A percentile compares a stretch with the other conserved stretches of the same genome.
Evolutionary conservation across 495 filamentous ascomycete genomes (phyloP).

Genomic region (Neurospora discreta): DNA sequence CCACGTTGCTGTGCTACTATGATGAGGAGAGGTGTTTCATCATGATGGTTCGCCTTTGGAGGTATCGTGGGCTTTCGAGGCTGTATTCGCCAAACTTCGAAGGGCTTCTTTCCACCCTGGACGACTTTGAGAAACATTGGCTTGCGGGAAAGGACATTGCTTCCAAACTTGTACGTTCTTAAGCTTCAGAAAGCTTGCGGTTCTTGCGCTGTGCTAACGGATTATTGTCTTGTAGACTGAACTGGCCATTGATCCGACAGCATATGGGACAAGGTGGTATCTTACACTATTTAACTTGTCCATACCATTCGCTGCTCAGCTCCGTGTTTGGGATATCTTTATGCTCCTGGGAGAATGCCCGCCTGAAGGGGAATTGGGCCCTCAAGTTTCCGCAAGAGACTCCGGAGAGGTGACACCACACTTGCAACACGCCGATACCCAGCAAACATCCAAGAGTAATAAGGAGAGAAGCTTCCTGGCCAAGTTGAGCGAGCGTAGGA

Average conservation of each 20-base stretch:
- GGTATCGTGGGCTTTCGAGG: conserved; percentile 70
- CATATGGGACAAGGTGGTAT: conserved; percentile 96
- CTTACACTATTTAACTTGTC: conserved; percentile 96
- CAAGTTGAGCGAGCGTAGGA: neutral
- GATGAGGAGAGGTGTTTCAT: conserved; percentile 91
- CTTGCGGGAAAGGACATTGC: conserved; percentile 64
- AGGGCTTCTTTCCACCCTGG: conserved; percentile 77
- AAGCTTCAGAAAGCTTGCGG: neutral
- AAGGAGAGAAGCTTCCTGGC: neutral
- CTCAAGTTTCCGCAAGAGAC: conserved; percentile 6
- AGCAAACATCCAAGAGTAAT: neutral
- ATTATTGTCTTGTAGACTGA: conserved; percentile 45
- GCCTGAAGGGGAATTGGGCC: conserved; percentile 11
- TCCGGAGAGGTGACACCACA: neutral
- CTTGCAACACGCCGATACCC: conserved; percentile 3
- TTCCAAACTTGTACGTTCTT: conserved; percentile 58
- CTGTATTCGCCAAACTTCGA: conserved; percentile 78
- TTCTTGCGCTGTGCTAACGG: neutral
- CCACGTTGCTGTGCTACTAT: conserved; percentile 91
- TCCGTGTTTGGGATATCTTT: conserved; percentile 98
- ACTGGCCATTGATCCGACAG: conserved; percentile 71
- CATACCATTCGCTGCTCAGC: conserved; percentile 89
- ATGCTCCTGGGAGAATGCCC: conserved; percentile 80
- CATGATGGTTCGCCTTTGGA: conserved; percentile 89
- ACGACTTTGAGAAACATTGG: conserved; percentile 84